These are phyloP conservation scores for Eucalyptus pauciflora DNA, from an alignment of 345 rosid genomes.

Conservation along the genomic window DNA sequence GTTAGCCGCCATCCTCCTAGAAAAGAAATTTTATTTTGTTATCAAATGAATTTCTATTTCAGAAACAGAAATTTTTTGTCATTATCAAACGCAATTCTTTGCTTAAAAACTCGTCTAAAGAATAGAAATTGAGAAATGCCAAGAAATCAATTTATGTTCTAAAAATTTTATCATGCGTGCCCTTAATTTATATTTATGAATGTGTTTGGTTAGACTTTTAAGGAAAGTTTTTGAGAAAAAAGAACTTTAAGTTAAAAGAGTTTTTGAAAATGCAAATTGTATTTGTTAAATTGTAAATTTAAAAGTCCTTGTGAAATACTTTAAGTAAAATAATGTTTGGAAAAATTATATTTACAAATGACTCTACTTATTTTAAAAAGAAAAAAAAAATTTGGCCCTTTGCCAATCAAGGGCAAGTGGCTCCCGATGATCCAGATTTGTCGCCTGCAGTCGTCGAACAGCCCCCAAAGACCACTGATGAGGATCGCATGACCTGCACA, in stretches of 20 bases:
- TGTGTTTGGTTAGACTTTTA: rapidly evolving
- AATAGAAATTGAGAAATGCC: rapidly evolving
- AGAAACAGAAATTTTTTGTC: rapidly evolving
- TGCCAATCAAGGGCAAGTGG: rapidly evolving
- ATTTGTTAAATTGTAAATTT: no score
- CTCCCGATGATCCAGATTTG: rapidly evolving
- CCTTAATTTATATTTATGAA: no score
- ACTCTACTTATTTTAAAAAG: no score
- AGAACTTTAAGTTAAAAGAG: no score
- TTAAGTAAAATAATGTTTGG: no score
- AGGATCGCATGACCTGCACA: rapidly evolving
- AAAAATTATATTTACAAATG: no score
- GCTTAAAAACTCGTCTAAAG: rapidly evolving
- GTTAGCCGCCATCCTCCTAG: rapidly evolving
- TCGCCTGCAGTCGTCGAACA: rapidly evolving
- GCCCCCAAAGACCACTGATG: rapidly evolving
- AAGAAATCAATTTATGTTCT: rapidly evolving
- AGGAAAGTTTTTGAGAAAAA: no score
- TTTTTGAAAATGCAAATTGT: no score
- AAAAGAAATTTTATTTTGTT: rapidly evolving
- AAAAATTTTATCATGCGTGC: rapidly evolving
- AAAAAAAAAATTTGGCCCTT: no score
- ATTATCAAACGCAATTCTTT: rapidly evolving
- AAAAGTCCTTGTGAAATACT: no score
- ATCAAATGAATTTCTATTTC: rapidly evolving